A percentile compares a stretch with the other conserved stretches of the same genome.
These are phyloP conservation scores for Vararia minispora DNA, from an alignment of 768 basidiomycete genomes.

Conservation along the genomic window DNA sequence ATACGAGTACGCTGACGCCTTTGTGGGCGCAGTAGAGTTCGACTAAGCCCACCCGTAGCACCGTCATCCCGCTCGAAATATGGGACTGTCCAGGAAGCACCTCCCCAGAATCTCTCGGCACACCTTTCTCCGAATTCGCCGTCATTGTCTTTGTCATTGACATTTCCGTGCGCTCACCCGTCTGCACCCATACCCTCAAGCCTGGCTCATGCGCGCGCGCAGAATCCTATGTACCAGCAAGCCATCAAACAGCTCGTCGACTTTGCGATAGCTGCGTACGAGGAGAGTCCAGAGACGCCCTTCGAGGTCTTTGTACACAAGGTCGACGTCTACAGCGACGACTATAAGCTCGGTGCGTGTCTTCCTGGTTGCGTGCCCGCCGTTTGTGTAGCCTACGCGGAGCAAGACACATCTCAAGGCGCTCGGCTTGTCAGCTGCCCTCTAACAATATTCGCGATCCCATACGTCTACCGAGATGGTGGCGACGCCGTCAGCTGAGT, in stretches of 20 bases:
- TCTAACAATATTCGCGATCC: no score
- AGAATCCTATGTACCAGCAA: constrained; percentile 82
- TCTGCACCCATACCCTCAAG: background rate
- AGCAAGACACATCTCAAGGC: no score
- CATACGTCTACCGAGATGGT: no score
- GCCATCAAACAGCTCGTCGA: constrained; percentile 75
- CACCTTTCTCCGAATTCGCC: constrained; percentile 67
- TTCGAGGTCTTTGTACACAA: constrained; percentile 95
- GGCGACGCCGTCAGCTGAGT: no score
- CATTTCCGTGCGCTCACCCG: constrained; percentile 55
- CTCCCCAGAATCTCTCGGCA: constrained; percentile 66
- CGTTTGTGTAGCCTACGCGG: background rate
- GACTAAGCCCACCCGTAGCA: constrained; percentile 33
- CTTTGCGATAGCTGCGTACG: constrained; percentile 67
- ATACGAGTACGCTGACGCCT: constrained; percentile 56
- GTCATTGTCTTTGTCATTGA: constrained; percentile 92
- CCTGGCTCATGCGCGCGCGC: constrained; percentile 5
- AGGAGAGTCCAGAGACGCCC: constrained; percentile 63
- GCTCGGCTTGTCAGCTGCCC: no score
- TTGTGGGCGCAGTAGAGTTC: constrained; percentile 1
- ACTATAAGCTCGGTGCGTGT: constrained; percentile 74
- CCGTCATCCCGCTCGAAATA: constrained; percentile 85
- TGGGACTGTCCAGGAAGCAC: constrained; percentile 92
- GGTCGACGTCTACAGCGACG: constrained; percentile 82
- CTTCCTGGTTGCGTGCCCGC: constrained; percentile 5